Percentiles rank a stretch among this genome's conserved stretches.
These are phyloP conservation scores for Oenanthe javanica DNA, from an alignment of 140 eudicot species.

Conservation along the genomic window DNA sequence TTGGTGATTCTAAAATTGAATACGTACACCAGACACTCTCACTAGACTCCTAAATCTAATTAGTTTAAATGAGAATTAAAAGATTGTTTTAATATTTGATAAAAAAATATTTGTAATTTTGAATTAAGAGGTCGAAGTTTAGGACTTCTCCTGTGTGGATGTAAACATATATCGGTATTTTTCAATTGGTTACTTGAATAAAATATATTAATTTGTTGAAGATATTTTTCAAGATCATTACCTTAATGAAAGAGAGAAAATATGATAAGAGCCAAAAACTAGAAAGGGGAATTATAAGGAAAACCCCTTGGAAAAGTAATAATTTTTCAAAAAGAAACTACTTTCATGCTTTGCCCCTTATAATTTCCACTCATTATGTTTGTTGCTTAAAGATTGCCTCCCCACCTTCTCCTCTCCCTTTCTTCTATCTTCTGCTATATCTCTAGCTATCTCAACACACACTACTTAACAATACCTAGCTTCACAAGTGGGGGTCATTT, in stretches of 20 bases:
- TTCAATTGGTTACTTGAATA: no score
- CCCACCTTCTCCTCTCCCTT: neutral
- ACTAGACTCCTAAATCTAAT: no score
- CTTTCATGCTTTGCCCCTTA: constrained; percentile 27
- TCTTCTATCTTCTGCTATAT: constrained; percentile 1
- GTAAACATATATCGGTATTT: no score
- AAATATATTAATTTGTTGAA: neutral
- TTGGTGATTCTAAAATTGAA: no score
- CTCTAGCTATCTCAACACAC: neutral
- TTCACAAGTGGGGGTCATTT: neutral
- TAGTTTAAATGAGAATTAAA: no score
- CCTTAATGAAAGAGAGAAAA: neutral
- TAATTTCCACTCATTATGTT: constrained; percentile 54
- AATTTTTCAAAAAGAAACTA: neutral
- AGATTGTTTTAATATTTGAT: no score
- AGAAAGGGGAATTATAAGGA: constrained; percentile 7
- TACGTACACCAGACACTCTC: no score
- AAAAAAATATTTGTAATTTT: no score
- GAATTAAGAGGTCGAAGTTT: no score
- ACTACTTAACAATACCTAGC: neutral
- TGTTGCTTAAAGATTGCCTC: constrained; percentile 45
- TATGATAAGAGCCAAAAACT: neutral
- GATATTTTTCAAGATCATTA: neutral
- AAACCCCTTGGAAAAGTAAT: constrained; percentile 21
- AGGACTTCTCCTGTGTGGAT: no score